Evolutionary conservation across 805 yeast genomes (phyloP).

Genomic region (Schwanniomyces vanrijiae): DNA sequence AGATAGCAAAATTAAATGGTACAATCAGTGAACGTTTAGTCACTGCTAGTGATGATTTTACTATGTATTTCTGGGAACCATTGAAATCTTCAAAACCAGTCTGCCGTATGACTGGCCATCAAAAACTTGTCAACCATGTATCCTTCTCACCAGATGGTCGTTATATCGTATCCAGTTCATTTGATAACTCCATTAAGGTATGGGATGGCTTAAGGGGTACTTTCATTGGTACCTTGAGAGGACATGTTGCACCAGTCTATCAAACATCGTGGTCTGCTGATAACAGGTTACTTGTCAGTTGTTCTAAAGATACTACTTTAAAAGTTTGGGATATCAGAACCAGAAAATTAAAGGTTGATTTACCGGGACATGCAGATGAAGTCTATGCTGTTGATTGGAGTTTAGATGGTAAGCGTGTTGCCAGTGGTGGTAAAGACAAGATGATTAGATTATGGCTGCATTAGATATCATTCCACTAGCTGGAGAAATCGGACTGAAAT

Average conservation of each 20-base stretch:
- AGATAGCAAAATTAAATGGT: slow-evolving; percentile 61
- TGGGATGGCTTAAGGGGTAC: slow-evolving; percentile 97
- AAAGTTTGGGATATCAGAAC: slow-evolving; percentile 96
- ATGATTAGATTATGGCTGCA: slow-evolving; percentile 94
- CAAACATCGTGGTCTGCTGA: slow-evolving; percentile 98
- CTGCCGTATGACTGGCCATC: slow-evolving; percentile 96
- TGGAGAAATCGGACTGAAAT: too few species aligned
- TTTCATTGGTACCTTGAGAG: slow-evolving; percentile 85
- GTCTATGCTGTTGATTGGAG: slow-evolving; percentile 98
- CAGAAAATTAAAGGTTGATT: slow-evolving; percentile 77
- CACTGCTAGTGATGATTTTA: slow-evolving; percentile 95
- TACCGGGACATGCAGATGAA: slow-evolving; percentile 96
- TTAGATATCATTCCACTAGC: too few species aligned
- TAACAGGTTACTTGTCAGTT: slow-evolving; percentile 83
- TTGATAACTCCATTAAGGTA: slow-evolving; percentile 90
- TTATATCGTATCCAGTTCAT: slow-evolving; percentile 85
- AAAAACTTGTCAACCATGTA: slow-evolving; percentile 93
- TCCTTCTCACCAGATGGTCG: slow-evolving; percentile 96
- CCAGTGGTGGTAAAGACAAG: slow-evolving; percentile 98
- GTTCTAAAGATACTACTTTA: slow-evolving; percentile 93
- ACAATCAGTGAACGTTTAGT: slow-evolving; percentile 71
- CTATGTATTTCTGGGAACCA: slow-evolving; percentile 98
- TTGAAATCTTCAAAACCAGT: slow-evolving; percentile 75
- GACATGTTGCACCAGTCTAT: slow-evolving; percentile 97
- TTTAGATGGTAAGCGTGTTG: slow-evolving; percentile 87